phyloP scores from a whole-genome alignment of 176 grass and related monocot species.

The maize (Zea mays) region DNA sequence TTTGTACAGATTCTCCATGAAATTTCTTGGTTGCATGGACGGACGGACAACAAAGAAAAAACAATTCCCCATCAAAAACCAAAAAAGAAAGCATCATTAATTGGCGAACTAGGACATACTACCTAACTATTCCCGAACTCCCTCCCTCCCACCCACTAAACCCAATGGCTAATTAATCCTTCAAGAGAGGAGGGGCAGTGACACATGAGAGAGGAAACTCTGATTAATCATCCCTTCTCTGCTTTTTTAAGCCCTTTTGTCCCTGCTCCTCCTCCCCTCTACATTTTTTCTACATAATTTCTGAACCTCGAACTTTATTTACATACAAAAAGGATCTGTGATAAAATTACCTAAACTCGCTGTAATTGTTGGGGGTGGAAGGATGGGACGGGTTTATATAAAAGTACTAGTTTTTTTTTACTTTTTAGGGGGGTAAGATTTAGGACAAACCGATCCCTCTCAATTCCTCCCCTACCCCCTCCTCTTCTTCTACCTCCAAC shows the following conservation, averaged over 20 bases:
- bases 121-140: conserved; percentile 53
- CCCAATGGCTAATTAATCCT: conserved; percentile 37
- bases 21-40: conserved; percentile 63
- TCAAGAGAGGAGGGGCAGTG: conserved; percentile 21
- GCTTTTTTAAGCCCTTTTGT: conserved; percentile 28
- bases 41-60: conserved; percentile 30
- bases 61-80: conserved; percentile 58
- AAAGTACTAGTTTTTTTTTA: conserved; percentile 35
- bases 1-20: conserved; percentile 67
- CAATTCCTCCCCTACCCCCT: conserved; percentile 15
- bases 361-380: conserved; percentile 30
- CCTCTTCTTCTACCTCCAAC: not conserved
- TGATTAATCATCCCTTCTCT: conserved; percentile 12
- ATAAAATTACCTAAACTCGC: conserved; percentile 58
- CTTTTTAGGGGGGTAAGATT: conserved; percentile 48
- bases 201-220: not conserved
- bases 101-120: conserved; percentile 45
- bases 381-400: conserved; percentile 34
- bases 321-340: conserved; percentile 61
- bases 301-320: conserved; percentile 56
- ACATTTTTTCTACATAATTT: conserved; percentile 38
- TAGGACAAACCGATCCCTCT: conserved; percentile 39
- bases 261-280: conserved; percentile 34
- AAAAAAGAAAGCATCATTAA: conserved; percentile 49
- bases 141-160: conserved; percentile 35